These are phyloP conservation scores for Aspergillus baeticus DNA, from an alignment of 495 filamentous ascomycete species.

Conservation along the genomic window DNA sequence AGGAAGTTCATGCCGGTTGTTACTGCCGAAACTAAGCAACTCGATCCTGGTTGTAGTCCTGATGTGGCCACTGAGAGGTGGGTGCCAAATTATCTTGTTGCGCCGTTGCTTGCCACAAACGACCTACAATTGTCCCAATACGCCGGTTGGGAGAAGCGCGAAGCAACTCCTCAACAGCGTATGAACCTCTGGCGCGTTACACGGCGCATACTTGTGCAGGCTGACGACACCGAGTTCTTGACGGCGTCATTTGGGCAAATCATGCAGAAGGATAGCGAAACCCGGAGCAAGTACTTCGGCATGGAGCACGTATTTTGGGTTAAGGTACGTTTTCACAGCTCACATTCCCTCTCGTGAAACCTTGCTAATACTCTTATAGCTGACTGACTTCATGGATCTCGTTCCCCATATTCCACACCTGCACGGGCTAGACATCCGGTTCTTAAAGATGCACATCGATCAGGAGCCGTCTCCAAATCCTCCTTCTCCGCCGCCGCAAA, in stretches of 20 bases:
- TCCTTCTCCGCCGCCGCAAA: constrained; percentile 19
- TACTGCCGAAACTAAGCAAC: constrained; percentile 47
- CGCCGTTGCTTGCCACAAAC: constrained; percentile 72
- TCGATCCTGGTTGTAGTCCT: constrained; percentile 40
- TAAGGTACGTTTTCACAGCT: constrained; percentile 52
- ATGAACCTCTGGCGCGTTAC: constrained; percentile 54
- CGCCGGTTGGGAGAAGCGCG: constrained; percentile 63
- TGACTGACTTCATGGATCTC: constrained; percentile 72
- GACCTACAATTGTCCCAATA: constrained; percentile 73
- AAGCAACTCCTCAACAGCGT: constrained; percentile 45
- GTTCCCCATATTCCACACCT: constrained; percentile 70
- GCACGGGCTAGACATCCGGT: constrained; percentile 55
- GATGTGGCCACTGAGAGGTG: constrained; percentile 61
- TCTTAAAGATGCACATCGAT: constrained; percentile 49
- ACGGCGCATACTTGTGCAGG: constrained; percentile 48
- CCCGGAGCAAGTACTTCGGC: constrained; percentile 50
- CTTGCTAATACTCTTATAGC: constrained; percentile 40
- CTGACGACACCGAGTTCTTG: constrained; percentile 37
- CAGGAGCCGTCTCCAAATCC: constrained; percentile 32
- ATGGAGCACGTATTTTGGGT: constrained; percentile 74
- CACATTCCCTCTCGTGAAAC: not conserved
- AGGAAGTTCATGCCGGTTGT: constrained; percentile 52
- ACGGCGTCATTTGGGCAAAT: constrained; percentile 41
- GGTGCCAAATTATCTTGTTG: constrained; percentile 75
- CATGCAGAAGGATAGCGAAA: constrained; percentile 47